A percentile compares a stretch with the other conserved stretches of the same genome.
phyloP scores from a whole-genome alignment of 345 rosid genomes.

The Eucalyptus microcorys region DNA sequence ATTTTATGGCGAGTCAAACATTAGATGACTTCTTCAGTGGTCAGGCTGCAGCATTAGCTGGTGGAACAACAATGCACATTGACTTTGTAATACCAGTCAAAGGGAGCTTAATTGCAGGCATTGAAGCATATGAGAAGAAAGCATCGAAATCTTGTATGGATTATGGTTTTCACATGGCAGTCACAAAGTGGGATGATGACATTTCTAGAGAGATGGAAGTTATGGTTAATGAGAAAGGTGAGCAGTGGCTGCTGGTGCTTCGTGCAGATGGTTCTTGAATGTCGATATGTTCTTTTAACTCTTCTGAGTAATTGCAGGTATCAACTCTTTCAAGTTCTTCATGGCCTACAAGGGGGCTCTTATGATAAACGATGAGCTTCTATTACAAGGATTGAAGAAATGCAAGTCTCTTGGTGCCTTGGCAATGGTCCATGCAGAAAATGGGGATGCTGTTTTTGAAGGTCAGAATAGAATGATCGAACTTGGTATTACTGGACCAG shows the following conservation, averaged over 20 bases:
- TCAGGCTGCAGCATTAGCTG: constrained; percentile 98
- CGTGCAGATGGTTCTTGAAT: neutral
- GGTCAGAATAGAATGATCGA: constrained; percentile 91
- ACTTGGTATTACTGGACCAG: constrained; percentile 94
- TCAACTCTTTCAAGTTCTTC: constrained; percentile 98
- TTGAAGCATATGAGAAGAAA: constrained; percentile 58
- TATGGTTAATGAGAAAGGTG: constrained; percentile 87
- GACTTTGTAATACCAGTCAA: constrained; percentile 83
- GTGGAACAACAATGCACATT: constrained; percentile 98
- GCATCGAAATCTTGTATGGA: constrained; percentile 79
- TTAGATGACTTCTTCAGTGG: constrained; percentile 93
- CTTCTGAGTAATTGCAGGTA: constrained; percentile 29
- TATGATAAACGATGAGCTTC: constrained; percentile 81
- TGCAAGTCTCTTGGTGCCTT: constrained; percentile 96
- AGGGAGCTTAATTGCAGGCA: constrained; percentile 71
- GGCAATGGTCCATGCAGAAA: constrained; percentile 99
- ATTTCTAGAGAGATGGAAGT: constrained; percentile 80
- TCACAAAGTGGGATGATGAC: constrained; percentile 84
- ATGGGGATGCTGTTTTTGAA: constrained; percentile 94
- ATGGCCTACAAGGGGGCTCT: constrained; percentile 84
- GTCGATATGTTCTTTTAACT: neutral
- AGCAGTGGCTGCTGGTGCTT: neutral
- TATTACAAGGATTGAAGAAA: constrained; percentile 66
- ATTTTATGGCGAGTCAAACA: constrained; percentile 64
- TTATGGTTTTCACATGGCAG: constrained; percentile 95